phyloP scores from a whole-genome alignment of 2,329 filamentous ascomycete genomes.

The Apiospora saccharicola region DNA sequence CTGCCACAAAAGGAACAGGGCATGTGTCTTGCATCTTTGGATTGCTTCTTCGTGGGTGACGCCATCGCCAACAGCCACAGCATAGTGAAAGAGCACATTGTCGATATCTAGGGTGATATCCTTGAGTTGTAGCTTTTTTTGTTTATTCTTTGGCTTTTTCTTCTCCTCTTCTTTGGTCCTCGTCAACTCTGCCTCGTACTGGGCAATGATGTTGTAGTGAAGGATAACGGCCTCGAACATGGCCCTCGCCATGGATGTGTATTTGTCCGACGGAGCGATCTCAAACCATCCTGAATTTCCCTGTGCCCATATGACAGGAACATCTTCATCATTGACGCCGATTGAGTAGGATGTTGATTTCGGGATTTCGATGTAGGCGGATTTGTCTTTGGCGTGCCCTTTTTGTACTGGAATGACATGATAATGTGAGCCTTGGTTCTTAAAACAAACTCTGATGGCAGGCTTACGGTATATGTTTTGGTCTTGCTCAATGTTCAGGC shows the following conservation, averaged over 20 bases:
- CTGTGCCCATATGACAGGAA: constrained; percentile 70
- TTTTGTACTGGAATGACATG: constrained; percentile 42
- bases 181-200: constrained; percentile 54
- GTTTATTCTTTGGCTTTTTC: constrained; percentile 44
- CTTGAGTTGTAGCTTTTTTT: constrained; percentile 23
- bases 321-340: constrained; percentile 55
- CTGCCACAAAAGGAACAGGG: constrained; percentile 60
- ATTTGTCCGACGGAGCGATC: constrained; percentile 65
- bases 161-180: constrained; percentile 41
- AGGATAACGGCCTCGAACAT: constrained; percentile 71
- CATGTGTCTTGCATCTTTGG: constrained; percentile 55
- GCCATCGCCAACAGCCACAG: constrained; percentile 60
- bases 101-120: constrained; percentile 41
- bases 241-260: constrained; percentile 61
- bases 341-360: constrained; percentile 60
- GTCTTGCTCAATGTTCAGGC: constrained; percentile 58
- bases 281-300: constrained; percentile 74
- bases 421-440: neutral
- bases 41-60: constrained; percentile 58
- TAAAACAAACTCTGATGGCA: neutral
- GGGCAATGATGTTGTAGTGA: constrained; percentile 68
- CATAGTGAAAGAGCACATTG: constrained; percentile 53
- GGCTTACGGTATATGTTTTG: constrained; percentile 32
- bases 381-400: constrained; percentile 38
- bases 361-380: constrained; percentile 61